Evolutionary conservation across 2,329 filamentous ascomycete species (phyloP).

Genomic region (Xylaria arbuscula): DNA sequence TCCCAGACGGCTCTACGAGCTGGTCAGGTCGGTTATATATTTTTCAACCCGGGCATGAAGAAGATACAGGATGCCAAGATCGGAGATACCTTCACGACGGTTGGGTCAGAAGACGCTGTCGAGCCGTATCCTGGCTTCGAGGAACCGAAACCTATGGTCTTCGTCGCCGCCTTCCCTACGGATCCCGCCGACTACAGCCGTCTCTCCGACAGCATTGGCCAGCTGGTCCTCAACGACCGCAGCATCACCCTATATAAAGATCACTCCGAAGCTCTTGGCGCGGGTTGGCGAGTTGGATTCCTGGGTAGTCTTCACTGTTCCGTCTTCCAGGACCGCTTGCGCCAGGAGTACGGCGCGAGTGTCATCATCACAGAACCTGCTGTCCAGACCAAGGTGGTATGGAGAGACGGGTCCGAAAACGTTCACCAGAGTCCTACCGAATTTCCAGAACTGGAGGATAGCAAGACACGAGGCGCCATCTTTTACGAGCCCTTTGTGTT

Average conservation of each 20-base stretch:
- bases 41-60: conserved; percentile 99
- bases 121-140: conserved; percentile 91
- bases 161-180: conserved; percentile 94
- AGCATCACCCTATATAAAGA: conserved; percentile 96
- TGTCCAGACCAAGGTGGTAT: conserved; percentile 89
- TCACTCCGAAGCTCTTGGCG: conserved; percentile 90
- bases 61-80: conserved; percentile 94
- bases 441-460: conserved; percentile 78
- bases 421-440: conserved; percentile 87
- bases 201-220: conserved; percentile 92
- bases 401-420: conserved; percentile 78
- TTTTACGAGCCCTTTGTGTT: conserved; percentile 67
- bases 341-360: conserved; percentile 92
- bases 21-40: conserved; percentile 95
- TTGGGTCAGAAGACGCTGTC: conserved; percentile 80
- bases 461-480: conserved; percentile 57
- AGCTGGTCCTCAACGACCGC: conserved; percentile 93
- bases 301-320: conserved; percentile 97
- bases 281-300: conserved; percentile 94
- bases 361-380: conserved; percentile 98
- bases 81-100: conserved; percentile 91
- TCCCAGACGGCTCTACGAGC: conserved; percentile 83
- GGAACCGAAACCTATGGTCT: conserved; percentile 98
- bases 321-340: conserved; percentile 95
- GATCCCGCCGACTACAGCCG: conserved; percentile 89